Evolutionary conservation across 2,329 filamentous ascomycete species (phyloP).

Genomic region (Venturia aucupariae): DNA sequence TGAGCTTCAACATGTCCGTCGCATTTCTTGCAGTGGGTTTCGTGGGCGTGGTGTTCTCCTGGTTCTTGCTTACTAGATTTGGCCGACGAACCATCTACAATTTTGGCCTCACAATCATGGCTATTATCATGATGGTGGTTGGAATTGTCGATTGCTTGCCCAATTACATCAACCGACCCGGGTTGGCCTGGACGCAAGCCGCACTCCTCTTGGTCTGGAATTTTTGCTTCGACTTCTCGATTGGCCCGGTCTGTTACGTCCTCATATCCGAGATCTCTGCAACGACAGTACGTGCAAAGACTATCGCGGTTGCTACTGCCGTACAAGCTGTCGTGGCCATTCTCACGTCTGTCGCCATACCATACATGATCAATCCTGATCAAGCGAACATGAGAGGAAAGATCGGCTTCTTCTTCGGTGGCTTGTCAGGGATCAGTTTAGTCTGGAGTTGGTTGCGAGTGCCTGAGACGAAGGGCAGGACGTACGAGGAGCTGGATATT

Average conservation of each 20-base stretch:
- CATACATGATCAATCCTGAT: conserved; percentile 84
- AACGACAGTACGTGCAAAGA: conserved; percentile 79
- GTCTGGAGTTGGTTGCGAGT: conserved; percentile 74
- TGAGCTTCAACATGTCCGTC: conserved; percentile 39
- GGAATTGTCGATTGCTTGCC: conserved; percentile 33
- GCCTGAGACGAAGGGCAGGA: conserved; percentile 69
- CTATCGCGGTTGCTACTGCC: conserved; percentile 75
- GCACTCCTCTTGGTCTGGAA: conserved; percentile 54
- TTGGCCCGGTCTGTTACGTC: conserved; percentile 85
- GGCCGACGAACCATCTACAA: conserved; percentile 71
- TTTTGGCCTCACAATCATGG: conserved; percentile 51
- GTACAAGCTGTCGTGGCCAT: conserved; percentile 72
- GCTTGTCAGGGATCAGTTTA: conserved; percentile 70
- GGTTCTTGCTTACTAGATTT: conserved; percentile 66
- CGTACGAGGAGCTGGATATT: conserved; percentile 78
- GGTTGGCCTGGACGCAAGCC: conserved; percentile 48
- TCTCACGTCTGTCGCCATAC: conserved; percentile 70
- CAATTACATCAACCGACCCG: neutral
- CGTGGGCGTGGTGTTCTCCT: conserved; percentile 71
- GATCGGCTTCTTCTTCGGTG: conserved; percentile 81
- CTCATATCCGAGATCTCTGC: conserved; percentile 79
- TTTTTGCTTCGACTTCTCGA: conserved; percentile 73
- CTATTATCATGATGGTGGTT: conserved; percentile 66
- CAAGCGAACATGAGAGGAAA: conserved; percentile 85
- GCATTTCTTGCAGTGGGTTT: conserved; percentile 61